Base-by-base conservation (phyloP, 2,329 filamentous ascomycete species). In the Fusarium bulbicola region DNA sequence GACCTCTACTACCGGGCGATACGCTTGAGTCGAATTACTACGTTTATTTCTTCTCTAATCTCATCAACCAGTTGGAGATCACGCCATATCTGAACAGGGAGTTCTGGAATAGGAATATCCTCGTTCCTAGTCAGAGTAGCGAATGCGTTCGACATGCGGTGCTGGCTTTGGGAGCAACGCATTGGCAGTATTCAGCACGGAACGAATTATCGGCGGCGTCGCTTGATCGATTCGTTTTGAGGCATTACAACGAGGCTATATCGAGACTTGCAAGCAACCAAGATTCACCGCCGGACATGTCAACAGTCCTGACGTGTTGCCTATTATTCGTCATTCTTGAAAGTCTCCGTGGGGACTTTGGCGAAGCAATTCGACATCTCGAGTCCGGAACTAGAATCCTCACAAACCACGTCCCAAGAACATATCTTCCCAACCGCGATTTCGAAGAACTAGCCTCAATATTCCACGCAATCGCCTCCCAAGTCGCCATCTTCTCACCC, bases 331-430 rank as follows among this genome's bases (percentile, higher is more conserved):
- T 66, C 4, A 40, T 66, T 12, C 24, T 66, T 0, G 64, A 66
- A 7, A 66, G 64, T 43, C 64, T 66, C 3, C 62, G 64, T 1
- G 64, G 64, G 3, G 52, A 66, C 4, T 66, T 66, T 16, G 30
- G 30, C 16, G 64, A 66, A n/a, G 64, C 64, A 30, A 8, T 66
- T 21, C 50, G 52, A 13, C 64, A 66, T n/a, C 64, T 66, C 3
- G 64, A 66, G 28, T 52, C 64, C 1, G 64, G 64, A 1, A 60
- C 49, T 11, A 59, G 40, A 12, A 66, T 66, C 10, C 39, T 66
- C 1, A 26, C 64, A 3, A 66, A 42, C 14, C 39, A 66, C 21
- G 26, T 7, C 2, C 64, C 64, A 9, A 59, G 36, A 3, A 20
- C 32, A 5, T 52, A 40, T 4, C 20, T 66, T 2, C 64, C 64